Conservation (phyloP, 1,139 yeast genomes). For the Suhomyces taliae region DNA sequence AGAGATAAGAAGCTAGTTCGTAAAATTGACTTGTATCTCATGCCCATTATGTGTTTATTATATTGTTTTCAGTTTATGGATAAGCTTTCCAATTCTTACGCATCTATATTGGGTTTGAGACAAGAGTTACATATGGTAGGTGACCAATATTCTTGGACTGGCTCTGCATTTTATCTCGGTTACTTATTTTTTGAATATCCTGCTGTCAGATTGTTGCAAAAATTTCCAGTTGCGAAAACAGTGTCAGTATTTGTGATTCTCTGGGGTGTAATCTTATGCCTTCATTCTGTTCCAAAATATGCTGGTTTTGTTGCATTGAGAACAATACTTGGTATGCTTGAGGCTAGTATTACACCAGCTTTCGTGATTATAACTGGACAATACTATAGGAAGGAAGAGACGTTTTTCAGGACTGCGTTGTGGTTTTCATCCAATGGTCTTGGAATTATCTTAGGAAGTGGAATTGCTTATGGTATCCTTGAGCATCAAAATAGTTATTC, state of each 20-base stretch:
- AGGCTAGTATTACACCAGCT: conserved; percentile 7
- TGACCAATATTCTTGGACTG: conserved; percentile 18
- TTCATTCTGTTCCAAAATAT: conserved; percentile 8
- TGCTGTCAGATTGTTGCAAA: conserved; percentile 5
- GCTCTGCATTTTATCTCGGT: conserved; percentile 16
- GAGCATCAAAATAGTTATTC: conserved; percentile 27
- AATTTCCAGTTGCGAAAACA: conserved; percentile 8
- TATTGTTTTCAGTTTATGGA: conserved; percentile 67
- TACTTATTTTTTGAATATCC: conserved; percentile 9
- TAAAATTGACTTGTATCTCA: conserved; percentile 52
- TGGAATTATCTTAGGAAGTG: conserved; percentile 27
- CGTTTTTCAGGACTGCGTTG: conserved; percentile 23
- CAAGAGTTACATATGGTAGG: conserved; percentile 17
- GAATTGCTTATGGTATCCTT: conserved; percentile 26
- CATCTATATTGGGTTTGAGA: conserved; percentile 54
- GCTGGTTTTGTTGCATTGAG: conserved; percentile 7
- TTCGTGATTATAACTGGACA: conserved; percentile 8
- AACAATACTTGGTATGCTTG: conserved; percentile 7
- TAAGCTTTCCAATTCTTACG: conserved; percentile 55
- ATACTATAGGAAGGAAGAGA: conserved; percentile 18
- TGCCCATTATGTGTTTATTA: conserved; percentile 54
- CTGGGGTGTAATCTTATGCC: conserved; percentile 8
- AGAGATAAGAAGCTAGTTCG: conserved; percentile 27
- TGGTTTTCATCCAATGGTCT: conserved; percentile 37
- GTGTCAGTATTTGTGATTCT: conserved; percentile 30